Conservation (phyloP, 768 basidiomycete genomes). For the Clitopilus passeckerianus region DNA sequence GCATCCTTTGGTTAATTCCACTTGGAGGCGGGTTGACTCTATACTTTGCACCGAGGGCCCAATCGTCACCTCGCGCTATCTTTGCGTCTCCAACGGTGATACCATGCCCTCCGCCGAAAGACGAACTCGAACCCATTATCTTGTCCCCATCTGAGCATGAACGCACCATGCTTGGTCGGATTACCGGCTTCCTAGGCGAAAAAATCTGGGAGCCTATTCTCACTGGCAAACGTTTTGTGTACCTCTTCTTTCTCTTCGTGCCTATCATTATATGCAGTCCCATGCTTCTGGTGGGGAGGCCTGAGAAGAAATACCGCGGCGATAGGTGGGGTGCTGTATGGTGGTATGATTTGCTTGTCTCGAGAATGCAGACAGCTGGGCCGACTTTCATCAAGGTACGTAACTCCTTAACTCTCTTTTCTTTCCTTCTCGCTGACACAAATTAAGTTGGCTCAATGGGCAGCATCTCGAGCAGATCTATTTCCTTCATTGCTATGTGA, state of each 20-base stretch:
- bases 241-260: constrained; percentile 77
- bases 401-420: background rate
- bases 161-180: constrained; percentile 36
- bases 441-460: constrained; percentile 92
- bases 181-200: constrained; percentile 44
- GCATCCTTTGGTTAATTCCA: constrained; percentile 51
- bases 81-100: constrained; percentile 46
- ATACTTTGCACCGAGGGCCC: constrained; percentile 38
- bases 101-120: constrained; percentile 26
- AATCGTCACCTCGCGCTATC: constrained; percentile 38
- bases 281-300: constrained; percentile 70
- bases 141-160: constrained; percentile 67
- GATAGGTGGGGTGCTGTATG: constrained; percentile 92
- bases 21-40: constrained; percentile 50
- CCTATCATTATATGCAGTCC: constrained; percentile 84
- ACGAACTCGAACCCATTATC: constrained; percentile 26
- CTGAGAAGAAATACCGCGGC: constrained; percentile 50
- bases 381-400: constrained; percentile 95
- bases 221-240: constrained; percentile 78
- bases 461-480: constrained; percentile 89
- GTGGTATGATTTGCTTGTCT: constrained; percentile 93
- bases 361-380: constrained; percentile 90
- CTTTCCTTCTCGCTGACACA: constrained; percentile 7
- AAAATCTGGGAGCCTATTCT: constrained; percentile 81
- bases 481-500: constrained; percentile 87